phyloP scores from a whole-genome alignment of 2,329 filamentous ascomycete genomes.

The Exophiala mesophila region DNA sequence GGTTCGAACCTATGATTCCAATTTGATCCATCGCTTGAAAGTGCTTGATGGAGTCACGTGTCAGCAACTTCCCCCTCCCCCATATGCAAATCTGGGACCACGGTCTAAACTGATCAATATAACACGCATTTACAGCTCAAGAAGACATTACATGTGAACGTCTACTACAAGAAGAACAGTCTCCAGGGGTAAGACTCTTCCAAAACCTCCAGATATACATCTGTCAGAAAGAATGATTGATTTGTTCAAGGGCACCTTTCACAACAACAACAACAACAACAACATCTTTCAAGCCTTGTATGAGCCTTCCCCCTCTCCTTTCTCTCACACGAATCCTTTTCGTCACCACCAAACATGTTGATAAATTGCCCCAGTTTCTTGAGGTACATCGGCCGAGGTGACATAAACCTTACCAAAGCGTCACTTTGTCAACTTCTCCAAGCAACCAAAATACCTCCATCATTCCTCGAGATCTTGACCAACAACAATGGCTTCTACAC shows the following conservation, averaged over 20 bases:
- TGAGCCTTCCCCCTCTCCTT: neutral
- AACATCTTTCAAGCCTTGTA: neutral
- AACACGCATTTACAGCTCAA: neutral
- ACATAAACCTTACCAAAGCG: neutral
- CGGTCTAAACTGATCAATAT: neutral
- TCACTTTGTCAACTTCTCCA: slow-evolving; percentile 6
- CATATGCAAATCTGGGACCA: neutral
- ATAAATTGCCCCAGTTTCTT: slow-evolving; percentile 3
- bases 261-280: neutral
- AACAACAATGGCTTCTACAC: slow-evolving; percentile 7
- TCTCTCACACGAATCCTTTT: no score
- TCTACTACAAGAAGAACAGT: neutral
- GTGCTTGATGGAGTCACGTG: neutral
- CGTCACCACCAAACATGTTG: neutral
- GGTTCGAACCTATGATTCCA: neutral
- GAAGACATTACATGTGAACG: neutral
- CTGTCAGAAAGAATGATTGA: neutral
- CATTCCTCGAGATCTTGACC: slow-evolving; percentile 5
- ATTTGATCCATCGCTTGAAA: neutral
- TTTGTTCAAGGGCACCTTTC: neutral
- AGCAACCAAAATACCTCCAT: slow-evolving; percentile 2
- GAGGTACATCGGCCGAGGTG: neutral
- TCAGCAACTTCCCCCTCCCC: no score
- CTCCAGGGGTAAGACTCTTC: neutral
- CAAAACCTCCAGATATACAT: neutral